Evolutionary conservation across 2,329 filamentous ascomycete genomes (phyloP), one percentile per base, ranked within the genome.

Genomic region (Sporothrix luriei): DNA sequence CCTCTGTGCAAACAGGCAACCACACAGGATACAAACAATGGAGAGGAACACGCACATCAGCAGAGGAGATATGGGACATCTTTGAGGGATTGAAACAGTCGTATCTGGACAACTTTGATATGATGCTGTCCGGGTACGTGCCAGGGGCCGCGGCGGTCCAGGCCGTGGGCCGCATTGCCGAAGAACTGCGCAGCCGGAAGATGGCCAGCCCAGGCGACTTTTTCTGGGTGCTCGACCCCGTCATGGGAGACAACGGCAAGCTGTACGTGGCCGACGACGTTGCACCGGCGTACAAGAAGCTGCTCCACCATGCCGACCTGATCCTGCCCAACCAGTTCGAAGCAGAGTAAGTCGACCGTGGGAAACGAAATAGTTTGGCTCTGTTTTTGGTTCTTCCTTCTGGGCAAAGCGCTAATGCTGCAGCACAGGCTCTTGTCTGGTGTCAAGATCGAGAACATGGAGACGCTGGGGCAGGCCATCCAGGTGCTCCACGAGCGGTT

Each of bases 281-380:
- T 3, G 91, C 98, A 19, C 94, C 94, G 0, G 93, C 91, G 16
- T 99, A 98, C 79, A 94, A 93, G 80, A 84, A 84, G 29, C 83
- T 97, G 70, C 83, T 98, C 26, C 85, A 85, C 48, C 85, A 94
- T 75, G 94, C 95, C 2, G 95, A 99, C 79, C 79, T 99, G 74
- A 96, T 99, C 69, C 81, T 98, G 19, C 95, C 95, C 4, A 99
- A 99, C 78, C 94, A 98, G 75, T 99, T 97, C 74, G 95, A 99
- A 82, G 93, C 94, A 55, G 94, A 99, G 92, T 96, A 82, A 57
- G 59, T 29, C 40, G 40, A 6, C 14, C 14, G 40, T 43, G 33
- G 16, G 24, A 16, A 9, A 14, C 3, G 24, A 4, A 4, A 13
- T 14, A 13, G n/a, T 26, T 1, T 55, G n/a, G 11, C 19, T 55